Conservation (phyloP, 371 early-diverging fungal species). For the Mucor irregularis region DNA sequence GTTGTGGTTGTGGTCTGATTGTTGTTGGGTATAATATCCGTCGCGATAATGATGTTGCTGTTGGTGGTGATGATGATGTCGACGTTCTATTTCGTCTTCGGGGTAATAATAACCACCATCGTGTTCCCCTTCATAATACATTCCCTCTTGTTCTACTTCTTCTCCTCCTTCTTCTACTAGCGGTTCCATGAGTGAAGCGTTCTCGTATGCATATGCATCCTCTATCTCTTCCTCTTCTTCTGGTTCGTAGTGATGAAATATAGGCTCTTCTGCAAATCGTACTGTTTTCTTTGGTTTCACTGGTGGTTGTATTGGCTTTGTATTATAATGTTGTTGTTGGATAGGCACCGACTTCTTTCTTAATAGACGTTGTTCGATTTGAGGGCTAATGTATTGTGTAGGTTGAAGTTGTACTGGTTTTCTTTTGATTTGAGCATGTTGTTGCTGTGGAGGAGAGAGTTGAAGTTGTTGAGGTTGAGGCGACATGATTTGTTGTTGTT, state of each 20-base stretch:
- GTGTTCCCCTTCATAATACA: background rate
- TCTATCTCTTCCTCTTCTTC: constrained; percentile 10
- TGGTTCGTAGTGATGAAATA: background rate
- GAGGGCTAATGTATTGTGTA: constrained; percentile 4
- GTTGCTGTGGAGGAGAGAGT: background rate
- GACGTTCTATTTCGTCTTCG: background rate
- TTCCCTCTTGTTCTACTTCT: background rate
- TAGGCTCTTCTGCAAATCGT: constrained; percentile 8
- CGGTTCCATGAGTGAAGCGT: no score
- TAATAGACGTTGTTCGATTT: constrained; percentile 14
- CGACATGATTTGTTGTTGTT: background rate
- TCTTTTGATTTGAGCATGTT: constrained; percentile 12
- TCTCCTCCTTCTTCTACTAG: constrained; percentile 5
- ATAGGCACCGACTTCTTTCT: background rate
- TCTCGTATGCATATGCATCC: no score
- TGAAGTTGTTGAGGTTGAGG: background rate
- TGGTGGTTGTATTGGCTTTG: background rate
- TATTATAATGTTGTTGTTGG: background rate
- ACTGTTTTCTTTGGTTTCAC: constrained; percentile 16
- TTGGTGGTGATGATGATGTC: background rate
- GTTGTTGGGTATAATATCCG: constrained; percentile 7
- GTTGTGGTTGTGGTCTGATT: no score
- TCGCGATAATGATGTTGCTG: constrained; percentile 3
- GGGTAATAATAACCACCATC: background rate
- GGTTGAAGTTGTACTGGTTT: constrained; percentile 18